Evolutionary conservation across 2,329 filamentous ascomycete species (phyloP).

Genomic region (Fusarium subtropicale): DNA sequence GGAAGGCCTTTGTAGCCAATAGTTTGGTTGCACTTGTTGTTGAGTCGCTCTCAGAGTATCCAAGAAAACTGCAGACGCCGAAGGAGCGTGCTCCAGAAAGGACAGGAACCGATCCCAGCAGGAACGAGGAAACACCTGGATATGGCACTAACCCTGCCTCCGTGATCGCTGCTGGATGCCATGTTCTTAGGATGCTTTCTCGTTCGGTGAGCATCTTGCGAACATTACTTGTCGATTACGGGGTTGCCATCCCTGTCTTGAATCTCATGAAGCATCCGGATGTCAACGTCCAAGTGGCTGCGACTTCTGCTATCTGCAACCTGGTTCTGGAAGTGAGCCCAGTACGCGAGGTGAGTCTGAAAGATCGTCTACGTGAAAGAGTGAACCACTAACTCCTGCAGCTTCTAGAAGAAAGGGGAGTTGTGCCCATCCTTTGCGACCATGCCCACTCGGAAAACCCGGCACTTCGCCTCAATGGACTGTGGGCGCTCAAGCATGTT

Average conservation of each 20-base stretch:
- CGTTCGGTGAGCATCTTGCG: conserved; percentile 86
- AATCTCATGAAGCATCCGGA: conserved; percentile 79
- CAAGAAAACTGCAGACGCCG: conserved; percentile 60
- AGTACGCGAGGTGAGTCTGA: conserved; percentile 79
- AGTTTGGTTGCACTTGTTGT: conserved; percentile 86
- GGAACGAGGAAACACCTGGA: conserved; percentile 53
- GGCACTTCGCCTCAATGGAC: conserved; percentile 82
- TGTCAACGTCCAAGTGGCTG: conserved; percentile 84
- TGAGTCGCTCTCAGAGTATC: conserved; percentile 75
- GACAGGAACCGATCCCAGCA: conserved; percentile 49
- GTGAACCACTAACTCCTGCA: conserved; percentile 54
- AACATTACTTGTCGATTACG: conserved; percentile 88
- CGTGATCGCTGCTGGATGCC: conserved; percentile 87
- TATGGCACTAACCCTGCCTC: conserved; percentile 79
- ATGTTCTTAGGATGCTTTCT: conserved; percentile 82
- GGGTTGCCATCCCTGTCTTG: conserved; percentile 81
- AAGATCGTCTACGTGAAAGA: background rate
- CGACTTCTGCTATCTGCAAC: conserved; percentile 87
- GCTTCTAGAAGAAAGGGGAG: conserved; percentile 78
- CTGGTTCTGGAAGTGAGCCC: conserved; percentile 89
- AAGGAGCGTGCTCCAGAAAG: conserved; percentile 58
- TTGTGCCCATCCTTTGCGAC: conserved; percentile 81
- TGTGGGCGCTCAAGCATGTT: conserved; percentile 95
- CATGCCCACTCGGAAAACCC: conserved; percentile 85
- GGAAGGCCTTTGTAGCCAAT: conserved; percentile 83